Base-by-base conservation (phyloP, 495 filamentous ascomycete genomes). In the Evansstolkia leycettana region DNA sequence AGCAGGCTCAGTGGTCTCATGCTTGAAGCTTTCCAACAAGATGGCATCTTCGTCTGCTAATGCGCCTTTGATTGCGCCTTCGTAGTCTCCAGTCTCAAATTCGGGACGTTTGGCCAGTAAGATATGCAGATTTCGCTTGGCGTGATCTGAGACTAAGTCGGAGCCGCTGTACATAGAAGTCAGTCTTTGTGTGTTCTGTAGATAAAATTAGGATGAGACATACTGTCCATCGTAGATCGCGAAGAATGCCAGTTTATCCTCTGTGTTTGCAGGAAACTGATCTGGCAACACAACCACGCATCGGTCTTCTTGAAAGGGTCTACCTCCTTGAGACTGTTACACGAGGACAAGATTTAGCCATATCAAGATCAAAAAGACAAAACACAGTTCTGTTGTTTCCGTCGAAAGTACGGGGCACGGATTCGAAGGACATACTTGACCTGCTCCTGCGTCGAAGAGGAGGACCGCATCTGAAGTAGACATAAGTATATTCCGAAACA, bases 221-320 rank as follows among this genome's bases (percentile, higher is more conserved):
- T 45, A 65, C 61, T 65, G 58, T 25, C 61, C 61, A 28, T 65
- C 61, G 36, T 61, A 65, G 9, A 62, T 43, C 8, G 57, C 58
- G 38, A 65, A 57, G 26, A 60, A 51, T 7, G 52, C 61, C 12
- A 65, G 10, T 10, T 52, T 54, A n/a, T 59, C 53, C 11, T 52
- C 33, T 12, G 46, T 48, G 4, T 48, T 29, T 5, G 42, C 43
- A 11, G 46, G 47, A 37, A 64, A 61, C 5, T 57, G 45, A 2
- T 54, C 46, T 24, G 60, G 57, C 15, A 48, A 31, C 14, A 62
- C 33, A 11, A 57, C 17, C 20, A 41, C 46, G 37, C 47, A 47
- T 1, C 50, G 51, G 24, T 64, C 60, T 35, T 64, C 52, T 34
- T 64, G 60, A 10, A 33, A 40, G 0, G 41, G 28, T 26, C 60